These are phyloP conservation scores for Quercus glauca DNA, from an alignment of 306 rosid species.

Conservation along the genomic window DNA sequence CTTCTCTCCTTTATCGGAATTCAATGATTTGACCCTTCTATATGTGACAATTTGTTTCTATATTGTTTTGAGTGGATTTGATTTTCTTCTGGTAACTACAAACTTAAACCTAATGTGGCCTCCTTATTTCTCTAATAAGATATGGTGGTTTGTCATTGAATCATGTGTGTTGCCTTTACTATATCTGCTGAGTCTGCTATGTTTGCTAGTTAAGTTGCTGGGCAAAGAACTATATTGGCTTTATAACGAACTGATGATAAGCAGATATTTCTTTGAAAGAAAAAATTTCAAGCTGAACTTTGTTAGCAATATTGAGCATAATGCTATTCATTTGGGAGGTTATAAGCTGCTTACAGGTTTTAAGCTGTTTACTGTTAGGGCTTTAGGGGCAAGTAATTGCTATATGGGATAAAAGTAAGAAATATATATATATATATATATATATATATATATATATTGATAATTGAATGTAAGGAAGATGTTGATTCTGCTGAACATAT, in stretches of 20 bases:
- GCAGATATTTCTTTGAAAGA: background rate
- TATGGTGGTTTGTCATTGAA: background rate
- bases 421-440: too few species aligned
- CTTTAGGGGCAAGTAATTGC: background rate
- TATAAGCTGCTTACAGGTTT: background rate
- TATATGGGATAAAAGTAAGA: too few species aligned
- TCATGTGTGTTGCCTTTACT: background rate
- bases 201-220: background rate
- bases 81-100: background rate
- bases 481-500: too few species aligned
- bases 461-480: too few species aligned
- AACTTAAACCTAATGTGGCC: background rate
- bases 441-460: too few species aligned
- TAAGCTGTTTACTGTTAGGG: background rate
- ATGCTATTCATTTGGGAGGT: background rate
- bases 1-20: constrained; percentile 6
- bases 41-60: constrained; percentile 1
- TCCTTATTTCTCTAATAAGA: background rate
- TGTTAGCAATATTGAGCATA: background rate
- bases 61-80: constrained; percentile 13
- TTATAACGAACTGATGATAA: background rate
- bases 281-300: background rate
- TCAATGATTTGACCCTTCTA: constrained; percentile 4
- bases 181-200: background rate
- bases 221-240: background rate